Base-by-base conservation (phyloP, 306 rosid genomes). In the Fragaria vesca region DNA sequence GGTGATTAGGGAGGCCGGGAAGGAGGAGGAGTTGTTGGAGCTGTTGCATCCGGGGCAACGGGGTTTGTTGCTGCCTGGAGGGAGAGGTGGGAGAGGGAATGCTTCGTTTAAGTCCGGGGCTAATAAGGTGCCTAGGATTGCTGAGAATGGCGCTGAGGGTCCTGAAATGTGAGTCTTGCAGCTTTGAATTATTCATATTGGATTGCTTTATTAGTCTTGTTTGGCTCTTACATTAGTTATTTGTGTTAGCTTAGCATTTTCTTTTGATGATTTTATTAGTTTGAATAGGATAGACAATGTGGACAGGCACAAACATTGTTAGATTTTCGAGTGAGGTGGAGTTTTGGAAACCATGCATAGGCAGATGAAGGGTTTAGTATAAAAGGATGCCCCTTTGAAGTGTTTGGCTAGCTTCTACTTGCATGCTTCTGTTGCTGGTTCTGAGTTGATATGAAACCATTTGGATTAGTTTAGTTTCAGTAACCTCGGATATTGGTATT, bases 31-130 rank as follows among this genome's bases (percentile, higher is more conserved):
- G 77, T 77, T 94, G 51, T 81, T 94, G 92, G 97, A 94, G 81
- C 83, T 92, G 87, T 83, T 94, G 84, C 75, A 71, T 77, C 97
- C 91, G 2, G 98, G 97, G 60, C 97, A 92, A 80, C 81, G 83
- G 34, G 95, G 92, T 5, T 73, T 92, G 87, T 52, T 94, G 57
- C 83, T 94, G 85, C 97, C 95, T 0, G 97, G 98, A 24, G 98
- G 98, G 12, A 86, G 97, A 85, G 98, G 97, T 15, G 98, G 98
- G 40, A 86, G 97, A 86, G 98, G 98, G 81, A 94, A 94, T 52
- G 97, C 94, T 62, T 87, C 96, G 1, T 95, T 95, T 79, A 92
- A 92, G 87, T 83, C 93, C 0, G 96, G 95, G 75, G 79, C 76
- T 12, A 95, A 92, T 83, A 95, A 92, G 91, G 97, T 83, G 50